Conservation (phyloP, 2,329 filamentous ascomycete species). For the Paecilomyces fulvus region DNA sequence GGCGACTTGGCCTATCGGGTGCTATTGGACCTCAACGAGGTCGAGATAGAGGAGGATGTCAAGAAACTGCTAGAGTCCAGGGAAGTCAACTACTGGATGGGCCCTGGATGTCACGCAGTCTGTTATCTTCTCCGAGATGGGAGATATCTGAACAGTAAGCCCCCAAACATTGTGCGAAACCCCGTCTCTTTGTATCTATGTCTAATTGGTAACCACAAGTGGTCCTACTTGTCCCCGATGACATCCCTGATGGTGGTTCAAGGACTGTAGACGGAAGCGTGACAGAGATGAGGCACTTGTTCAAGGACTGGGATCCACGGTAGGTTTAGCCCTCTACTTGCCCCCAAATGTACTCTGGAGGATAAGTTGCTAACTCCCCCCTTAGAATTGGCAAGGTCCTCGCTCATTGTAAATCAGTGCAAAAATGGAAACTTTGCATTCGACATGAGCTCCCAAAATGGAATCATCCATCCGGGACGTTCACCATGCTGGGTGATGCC, state of each 20-base stretch:
- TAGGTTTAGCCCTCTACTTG: conserved; percentile 3
- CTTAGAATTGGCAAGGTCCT: conserved; percentile 46
- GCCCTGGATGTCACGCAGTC: neutral
- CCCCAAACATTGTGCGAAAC: neutral
- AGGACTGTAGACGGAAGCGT: conserved; percentile 43
- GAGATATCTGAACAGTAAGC: neutral
- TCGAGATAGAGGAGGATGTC: neutral
- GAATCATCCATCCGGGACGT: conserved; percentile 48
- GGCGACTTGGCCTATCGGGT: conserved; percentile 57
- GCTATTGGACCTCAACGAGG: neutral
- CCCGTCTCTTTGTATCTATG: neutral
- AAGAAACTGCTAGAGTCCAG: neutral
- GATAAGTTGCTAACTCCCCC: neutral
- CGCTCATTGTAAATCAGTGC: conserved; percentile 48
- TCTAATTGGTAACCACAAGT: conserved; percentile 23
- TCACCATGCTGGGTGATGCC: conserved; percentile 55
- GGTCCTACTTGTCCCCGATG: conserved; percentile 56
- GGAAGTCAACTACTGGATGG: neutral
- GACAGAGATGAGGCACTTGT: conserved; percentile 46
- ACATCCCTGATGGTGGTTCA: conserved; percentile 48
- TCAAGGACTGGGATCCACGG: conserved; percentile 50
- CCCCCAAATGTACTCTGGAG: neutral
- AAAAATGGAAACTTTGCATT: conserved; percentile 55
- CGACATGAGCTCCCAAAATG: conserved; percentile 48
- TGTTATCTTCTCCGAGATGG: neutral